Conservation (phyloP, 768 basidiomycete genomes). For the Boletus reticulatus region DNA sequence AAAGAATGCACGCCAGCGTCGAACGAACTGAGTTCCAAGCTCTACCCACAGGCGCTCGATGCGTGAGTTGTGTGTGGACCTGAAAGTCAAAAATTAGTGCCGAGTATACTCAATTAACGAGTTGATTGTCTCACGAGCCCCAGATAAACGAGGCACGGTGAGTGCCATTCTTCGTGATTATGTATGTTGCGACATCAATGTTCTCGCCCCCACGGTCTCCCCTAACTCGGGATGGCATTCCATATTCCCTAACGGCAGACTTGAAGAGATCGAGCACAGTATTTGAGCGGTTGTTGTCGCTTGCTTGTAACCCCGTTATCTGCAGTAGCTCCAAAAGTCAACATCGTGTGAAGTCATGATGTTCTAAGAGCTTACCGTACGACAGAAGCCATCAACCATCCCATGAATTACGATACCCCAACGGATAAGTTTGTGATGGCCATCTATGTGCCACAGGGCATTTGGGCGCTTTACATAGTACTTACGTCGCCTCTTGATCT, state of each 20-base stretch:
- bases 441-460: neutral
- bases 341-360: too few species aligned
- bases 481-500: neutral
- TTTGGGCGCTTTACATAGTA: constrained; percentile 4
- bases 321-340: neutral
- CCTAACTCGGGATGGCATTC: neutral
- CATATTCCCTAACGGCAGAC: neutral
- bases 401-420: neutral
- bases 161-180: neutral
- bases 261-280: neutral
- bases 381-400: neutral
- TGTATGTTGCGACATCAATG: neutral
- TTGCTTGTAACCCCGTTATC: neutral
- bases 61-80: constrained; percentile 39
- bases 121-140: neutral
- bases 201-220: neutral
- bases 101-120: too few species aligned
- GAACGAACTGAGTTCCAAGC: neutral
- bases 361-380: neutral
- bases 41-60: neutral
- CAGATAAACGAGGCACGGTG: neutral
- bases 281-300: neutral
- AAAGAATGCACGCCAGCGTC: constrained; percentile 45
- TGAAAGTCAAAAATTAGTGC: constrained; percentile 3
- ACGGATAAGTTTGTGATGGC: constrained; percentile 28